Evolutionary conservation across 176 grass and related monocot genomes (phyloP), one percentile per base, ranked within the genome.

Genomic region (Thinopyrum elongatum): DNA sequence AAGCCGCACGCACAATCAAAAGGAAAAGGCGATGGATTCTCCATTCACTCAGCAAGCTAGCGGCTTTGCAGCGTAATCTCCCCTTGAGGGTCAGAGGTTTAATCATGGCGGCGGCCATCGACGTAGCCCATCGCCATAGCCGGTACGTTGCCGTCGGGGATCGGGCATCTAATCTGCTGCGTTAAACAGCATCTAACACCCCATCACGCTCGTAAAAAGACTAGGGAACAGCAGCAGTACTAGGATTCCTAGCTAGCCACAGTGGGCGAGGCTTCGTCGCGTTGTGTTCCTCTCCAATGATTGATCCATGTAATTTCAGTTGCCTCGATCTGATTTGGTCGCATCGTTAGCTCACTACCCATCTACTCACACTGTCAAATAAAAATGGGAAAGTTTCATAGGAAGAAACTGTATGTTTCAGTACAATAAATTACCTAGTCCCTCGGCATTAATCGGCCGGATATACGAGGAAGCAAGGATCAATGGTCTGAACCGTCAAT

Each of bases 101-200:
- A 49, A 84, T 84, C 70, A 85, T 88, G 61, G 57, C 22, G 70
- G 62, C 82, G 15, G 60, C 60, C 58, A 80, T 35, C 61, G 23
- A 7, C 35, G 35, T 41, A 42, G 41, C 3, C 3, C 0, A 44
- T 44, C 41, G 41, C 68, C 66, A 64, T 80, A 75, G 34, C 80
- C 81, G 25, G 44, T 42, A 11, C 10, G 46, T 80, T 74, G 84
- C 74, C 66, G 33, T 86, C 22, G 4, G 66, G 62, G 74, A 34
- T 61, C 64, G 81, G 87, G 30, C 87, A 21, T 57, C 46, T 73
- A 36, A 7, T 65, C 47, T 49, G 36, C 21, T 46, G 17, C 19
- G 15, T 16, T 55, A 21, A 51, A 36, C 35, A 71, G 31, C 28
- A n/a, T 19, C 70, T 26, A 82, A 73, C 51, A 44, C 53, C 30